Evolutionary conservation across 148 eudicot species (phyloP), one percentile per base, ranked within the genome.

Genomic region (Arctostaphylos glauca): DNA sequence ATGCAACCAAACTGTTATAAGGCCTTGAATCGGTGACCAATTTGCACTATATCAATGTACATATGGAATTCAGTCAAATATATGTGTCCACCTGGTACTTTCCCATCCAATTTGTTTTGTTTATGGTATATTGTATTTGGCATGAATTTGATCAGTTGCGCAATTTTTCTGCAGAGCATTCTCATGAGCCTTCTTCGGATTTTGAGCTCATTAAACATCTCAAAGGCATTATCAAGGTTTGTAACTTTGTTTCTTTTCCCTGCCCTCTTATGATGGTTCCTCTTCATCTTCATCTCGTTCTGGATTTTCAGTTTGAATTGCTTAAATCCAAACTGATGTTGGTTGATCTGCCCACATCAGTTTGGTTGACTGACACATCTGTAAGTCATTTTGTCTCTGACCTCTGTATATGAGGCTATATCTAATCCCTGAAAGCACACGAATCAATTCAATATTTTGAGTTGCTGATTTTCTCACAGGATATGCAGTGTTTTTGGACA

Each of bases 141-240:
- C 1, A 3, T 3, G 10, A 43, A 9, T 31, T 81, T 16, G 38
- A 31, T 31, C 10, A 10, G 25, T 49, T 71, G 41, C 47, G 2
- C 19, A 7, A 48, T 73, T 72, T 85, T 81, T 50, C 58, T 78
- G 87, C 90, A 94, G 98, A 91, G 80, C 98, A 95, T 82, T 90
- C 90, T 56, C 97, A 95, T 87, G 98, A 81, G 78, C 88, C 91
- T 19, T 81, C 82, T 59, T 68, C 92, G 50, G 98, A 94, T 85
- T 91, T 96, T 64, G 98, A 92, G 91, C 94, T 95, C 47, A 95
- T 90, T 83, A 94, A 91, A 91, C 96, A 94, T 76, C 93, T 95
- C 7, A 92, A 92, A 81, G 90, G 94, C 86, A 90, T 95, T 31
- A 94, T 95, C 87, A 94, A 95, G 97, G 98, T 95, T 68, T 60